Conservation (phyloP, 805 yeast species). For the Debaryomyces castellii region DNA sequence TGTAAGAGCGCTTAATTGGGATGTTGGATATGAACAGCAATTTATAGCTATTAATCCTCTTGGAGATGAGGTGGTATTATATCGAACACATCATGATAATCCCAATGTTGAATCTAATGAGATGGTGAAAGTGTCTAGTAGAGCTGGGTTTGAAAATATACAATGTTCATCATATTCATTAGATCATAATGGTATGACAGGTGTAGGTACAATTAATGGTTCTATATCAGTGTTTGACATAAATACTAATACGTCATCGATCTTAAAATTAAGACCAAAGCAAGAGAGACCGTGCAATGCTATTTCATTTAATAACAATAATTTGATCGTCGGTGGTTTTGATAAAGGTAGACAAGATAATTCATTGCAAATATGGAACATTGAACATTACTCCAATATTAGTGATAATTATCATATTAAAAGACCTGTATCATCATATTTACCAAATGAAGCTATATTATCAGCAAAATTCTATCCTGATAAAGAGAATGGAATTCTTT, state of each 20-base stretch:
- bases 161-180: conserved; percentile 67
- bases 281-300: conserved; percentile 76
- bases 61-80: conserved; percentile 75
- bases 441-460: conserved; percentile 73
- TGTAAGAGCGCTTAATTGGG: conserved; percentile 62
- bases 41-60: conserved; percentile 72
- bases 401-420: conserved; percentile 50
- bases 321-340: conserved; percentile 72
- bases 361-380: conserved; percentile 78
- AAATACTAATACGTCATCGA: conserved; percentile 31
- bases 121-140: conserved; percentile 49
- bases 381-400: conserved; percentile 54
- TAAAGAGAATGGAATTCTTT: conserved; percentile 53
- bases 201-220: conserved; percentile 77
- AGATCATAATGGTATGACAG: conserved; percentile 55
- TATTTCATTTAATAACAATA: conserved; percentile 62
- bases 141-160: conserved; percentile 66
- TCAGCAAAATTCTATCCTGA: conserved; percentile 68
- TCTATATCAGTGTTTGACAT: conserved; percentile 63
- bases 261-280: conserved; percentile 52
- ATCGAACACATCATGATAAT: conserved; percentile 48
- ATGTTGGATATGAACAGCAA: conserved; percentile 51
- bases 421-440: conserved; percentile 54
- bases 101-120: conserved; percentile 52
- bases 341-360: conserved; percentile 77